These are phyloP conservation scores for Naganishia antarctica DNA, from an alignment of 768 basidiomycete genomes.

Conservation along the genomic window DNA sequence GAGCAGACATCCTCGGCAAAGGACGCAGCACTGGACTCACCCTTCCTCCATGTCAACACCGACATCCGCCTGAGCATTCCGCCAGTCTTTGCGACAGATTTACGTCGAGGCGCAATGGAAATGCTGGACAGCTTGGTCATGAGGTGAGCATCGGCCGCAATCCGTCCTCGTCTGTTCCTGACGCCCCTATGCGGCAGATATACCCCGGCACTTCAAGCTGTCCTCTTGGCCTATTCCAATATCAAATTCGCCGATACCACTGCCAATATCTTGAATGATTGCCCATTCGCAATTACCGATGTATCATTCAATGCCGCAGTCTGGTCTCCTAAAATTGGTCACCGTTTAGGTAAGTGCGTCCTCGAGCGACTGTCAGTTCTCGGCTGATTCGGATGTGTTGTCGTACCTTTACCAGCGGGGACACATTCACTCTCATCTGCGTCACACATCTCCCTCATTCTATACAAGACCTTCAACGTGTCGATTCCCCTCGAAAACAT, in stretches of 20 bases:
- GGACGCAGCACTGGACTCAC: slow-evolving; percentile 40
- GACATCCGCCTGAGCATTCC: slow-evolving; percentile 66
- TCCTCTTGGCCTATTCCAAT: slow-evolving; percentile 80
- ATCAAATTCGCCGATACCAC: slow-evolving; percentile 62
- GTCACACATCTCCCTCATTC: slow-evolving; percentile 82
- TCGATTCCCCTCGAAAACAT: slow-evolving; percentile 92
- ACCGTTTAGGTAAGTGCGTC: slow-evolving; percentile 63
- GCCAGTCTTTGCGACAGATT: slow-evolving; percentile 70
- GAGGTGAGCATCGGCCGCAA: slow-evolving; percentile 59
- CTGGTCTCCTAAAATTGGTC: slow-evolving; percentile 80
- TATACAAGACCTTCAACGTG: slow-evolving; percentile 88
- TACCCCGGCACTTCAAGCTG: slow-evolving; percentile 76
- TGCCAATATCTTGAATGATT: slow-evolving; percentile 70
- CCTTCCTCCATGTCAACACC: slow-evolving; percentile 55
- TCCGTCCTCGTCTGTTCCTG: background rate
- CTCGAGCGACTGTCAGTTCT: slow-evolving; percentile 6
- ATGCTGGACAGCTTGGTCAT: slow-evolving; percentile 92
- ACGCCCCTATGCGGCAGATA: slow-evolving; percentile 59
- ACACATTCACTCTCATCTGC: slow-evolving; percentile 82
- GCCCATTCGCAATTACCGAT: slow-evolving; percentile 72
- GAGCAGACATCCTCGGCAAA: background rate
- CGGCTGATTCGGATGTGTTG: background rate
- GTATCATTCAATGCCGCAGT: slow-evolving; percentile 76
- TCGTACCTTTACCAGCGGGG: slow-evolving; percentile 58
- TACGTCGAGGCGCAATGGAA: slow-evolving; percentile 72